A percentile compares a stretch with the other conserved stretches of the same genome.
Conservation (phyloP, 2,329 filamentous ascomycete genomes). For the Pyricularia grisea region DNA sequence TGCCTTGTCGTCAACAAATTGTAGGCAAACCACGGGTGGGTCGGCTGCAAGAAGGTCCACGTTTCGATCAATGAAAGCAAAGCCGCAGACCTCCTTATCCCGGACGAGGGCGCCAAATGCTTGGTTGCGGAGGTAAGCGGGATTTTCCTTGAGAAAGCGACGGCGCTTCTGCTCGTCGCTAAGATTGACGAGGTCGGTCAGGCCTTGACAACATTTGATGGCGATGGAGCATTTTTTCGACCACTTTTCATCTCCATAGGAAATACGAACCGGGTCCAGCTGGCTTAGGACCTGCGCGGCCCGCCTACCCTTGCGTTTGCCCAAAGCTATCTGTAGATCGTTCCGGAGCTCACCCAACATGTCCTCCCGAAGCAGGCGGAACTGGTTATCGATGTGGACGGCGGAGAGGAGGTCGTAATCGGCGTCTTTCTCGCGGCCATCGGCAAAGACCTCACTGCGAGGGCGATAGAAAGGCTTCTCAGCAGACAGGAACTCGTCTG, state of each 20-base stretch:
- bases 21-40: constrained; percentile 39
- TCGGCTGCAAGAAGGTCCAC: constrained; percentile 28
- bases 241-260: constrained; percentile 20
- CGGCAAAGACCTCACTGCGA: constrained; percentile 34
- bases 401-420: constrained; percentile 25
- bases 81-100: constrained; percentile 42
- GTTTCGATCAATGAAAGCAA: constrained; percentile 48
- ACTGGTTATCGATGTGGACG: constrained; percentile 60
- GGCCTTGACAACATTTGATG: constrained; percentile 29
- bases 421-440: neutral
- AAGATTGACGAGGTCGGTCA: constrained; percentile 29
- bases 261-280: constrained; percentile 27
- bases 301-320: constrained; percentile 35
- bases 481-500: constrained; percentile 50
- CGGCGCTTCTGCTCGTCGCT: constrained; percentile 23
- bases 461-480: constrained; percentile 45
- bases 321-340: constrained; percentile 42
- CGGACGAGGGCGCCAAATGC: constrained; percentile 53
- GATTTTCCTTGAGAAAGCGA: constrained; percentile 34
- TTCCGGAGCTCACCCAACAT: constrained; percentile 58
- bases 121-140: constrained; percentile 45
- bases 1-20: constrained; percentile 34
- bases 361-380: constrained; percentile 61
- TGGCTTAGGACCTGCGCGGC: constrained; percentile 25
- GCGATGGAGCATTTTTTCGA: constrained; percentile 26